Base-by-base conservation (phyloP, 2,329 filamentous ascomycete species). In the Pezicula carpinea region DNA sequence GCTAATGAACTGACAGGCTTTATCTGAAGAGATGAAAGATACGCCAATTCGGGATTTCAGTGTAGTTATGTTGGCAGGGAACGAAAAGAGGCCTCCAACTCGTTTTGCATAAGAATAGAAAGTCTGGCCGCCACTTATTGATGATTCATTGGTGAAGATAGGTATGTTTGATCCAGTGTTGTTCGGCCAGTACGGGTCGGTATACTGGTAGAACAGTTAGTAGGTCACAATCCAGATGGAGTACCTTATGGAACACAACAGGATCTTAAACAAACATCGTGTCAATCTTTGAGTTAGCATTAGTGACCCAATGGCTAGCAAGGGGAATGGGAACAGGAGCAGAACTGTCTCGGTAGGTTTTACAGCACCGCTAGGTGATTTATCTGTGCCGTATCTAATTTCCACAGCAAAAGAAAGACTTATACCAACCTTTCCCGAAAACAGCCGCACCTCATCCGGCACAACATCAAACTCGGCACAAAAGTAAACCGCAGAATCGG, bases 261-360 rank as follows among this genome's bases (percentile, higher is more conserved):
- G 63, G 80, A 80, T 56, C 76, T 77, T 8, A 82, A 76, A 0
- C 69, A 76, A 77, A 77, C 85, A 41, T 79, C 65, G 0, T n/a
- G n/a, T n/a, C n/a, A n/a, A n/a, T n/a, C n/a, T n/a, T n/a, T n/a
- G n/a, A n/a, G n/a, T n/a, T n/a, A n/a, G n/a, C n/a, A n/a, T n/a
- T n/a, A n/a, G n/a, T n/a, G n/a, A n/a, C n/a, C n/a, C n/a, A n/a
- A n/a, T n/a, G n/a, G n/a, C n/a, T n/a, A n/a, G n/a, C n/a, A n/a
- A n/a, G n/a, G n/a, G n/a, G n/a, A n/a, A n/a, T n/a, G n/a, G n/a
- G n/a, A n/a, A n/a, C n/a, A n/a, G n/a, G n/a, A n/a, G n/a, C n/a
- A n/a, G n/a, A n/a, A n/a, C n/a, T n/a, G n/a, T n/a, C n/a, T n/a
- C n/a, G n/a, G n/a, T n/a, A n/a, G n/a, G n/a, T n/a, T n/a, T n/a